Percentiles rank a stretch among this genome's conserved stretches.
Evolutionary conservation across 106 monocot genomes (phyloP).

Genomic region (Agapanthus africanus): DNA sequence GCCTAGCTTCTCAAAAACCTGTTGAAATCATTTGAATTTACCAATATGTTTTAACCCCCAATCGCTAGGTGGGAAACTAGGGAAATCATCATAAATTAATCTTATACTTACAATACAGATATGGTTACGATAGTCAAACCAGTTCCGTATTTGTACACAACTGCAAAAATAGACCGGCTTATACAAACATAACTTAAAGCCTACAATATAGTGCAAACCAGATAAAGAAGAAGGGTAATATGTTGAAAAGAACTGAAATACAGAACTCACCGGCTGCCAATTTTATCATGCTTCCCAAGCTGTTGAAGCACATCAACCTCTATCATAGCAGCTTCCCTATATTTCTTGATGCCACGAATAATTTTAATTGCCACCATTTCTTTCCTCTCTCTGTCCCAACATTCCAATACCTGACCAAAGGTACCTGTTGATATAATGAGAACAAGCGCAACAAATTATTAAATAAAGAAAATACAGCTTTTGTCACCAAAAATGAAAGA

Average conservation of each 20-base stretch:
- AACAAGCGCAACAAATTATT: neutral
- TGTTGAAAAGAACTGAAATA: neutral
- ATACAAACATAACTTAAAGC: slow-evolving; percentile 20
- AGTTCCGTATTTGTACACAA: slow-evolving; percentile 99
- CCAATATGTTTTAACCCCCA: slow-evolving; percentile 33
- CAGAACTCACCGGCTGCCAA: slow-evolving; percentile 44
- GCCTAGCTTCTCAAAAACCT: slow-evolving; percentile 99
- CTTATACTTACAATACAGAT: slow-evolving; percentile 98
- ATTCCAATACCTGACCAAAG: slow-evolving; percentile 94
- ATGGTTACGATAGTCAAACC: slow-evolving; percentile 99
- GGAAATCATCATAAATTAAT: slow-evolving; percentile 42
- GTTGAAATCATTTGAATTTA: slow-evolving; percentile 67
- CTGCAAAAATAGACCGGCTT: slow-evolving; percentile 74
- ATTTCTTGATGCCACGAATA: slow-evolving; percentile 72
- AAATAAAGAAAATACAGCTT: too few species aligned
- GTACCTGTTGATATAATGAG: slow-evolving; percentile 46
- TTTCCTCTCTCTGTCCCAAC: slow-evolving; percentile 85
- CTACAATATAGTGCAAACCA: slow-evolving; percentile 13
- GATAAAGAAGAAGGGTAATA: neutral
- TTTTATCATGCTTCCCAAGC: slow-evolving; percentile 52
- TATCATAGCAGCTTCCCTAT: slow-evolving; percentile 91
- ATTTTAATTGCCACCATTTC: slow-evolving; percentile 99
- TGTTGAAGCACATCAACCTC: slow-evolving; percentile 83
- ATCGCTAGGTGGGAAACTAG: slow-evolving; percentile 15
- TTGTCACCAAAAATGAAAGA: too few species aligned